Evolutionary conservation across 306 rosid species (phyloP), one percentile per base, ranked within the genome.

Genomic region (Fragaria nilgerrensis): DNA sequence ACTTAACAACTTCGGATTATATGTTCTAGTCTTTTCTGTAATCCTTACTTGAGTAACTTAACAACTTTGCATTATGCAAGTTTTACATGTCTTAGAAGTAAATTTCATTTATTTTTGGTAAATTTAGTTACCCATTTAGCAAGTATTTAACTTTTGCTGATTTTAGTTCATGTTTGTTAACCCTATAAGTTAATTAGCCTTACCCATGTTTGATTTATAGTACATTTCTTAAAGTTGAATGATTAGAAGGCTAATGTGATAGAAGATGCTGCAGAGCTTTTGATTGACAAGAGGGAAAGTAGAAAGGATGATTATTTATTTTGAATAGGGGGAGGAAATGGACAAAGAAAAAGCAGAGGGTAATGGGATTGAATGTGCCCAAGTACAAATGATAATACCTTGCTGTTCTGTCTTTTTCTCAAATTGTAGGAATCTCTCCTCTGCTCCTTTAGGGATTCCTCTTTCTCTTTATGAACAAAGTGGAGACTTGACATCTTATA

Each of bases 381-480:
- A 58, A 68, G 84, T 73, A 80, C 85, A 77, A 63, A 74, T 75
- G 73, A 23, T 82, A 73, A 77, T 85, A 87, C 84, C 79, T 78
- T 81, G 79, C 72, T 81, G 75, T 78, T 80, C 73, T 79, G 78
- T 36, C 75, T 78, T 78, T 77, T 80, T 84, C 78, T 77, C 69
- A 64, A 74, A 80, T 73, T 82, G 78, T 78, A 82, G 80, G 89
- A 85, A 86, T 85, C 93, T 77, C 84, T 39, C 14, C 79, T 17
- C 80, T 63, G 52, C 74, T 85, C 10, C 71, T 78, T 43, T 80
- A 72, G 69, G 15, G 43, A 48, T 75, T 77, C 78, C 58, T 78
- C 70, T 75, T 75, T 82, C 76, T 77, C 81, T 82, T 84, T 75
- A 86, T 68, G 73, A 73, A 7, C 70, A 65, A 85, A 85, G 89